phyloP scores from a whole-genome alignment of 768 basidiomycete genomes.

The Sistotremastrum niveocremeum region DNA sequence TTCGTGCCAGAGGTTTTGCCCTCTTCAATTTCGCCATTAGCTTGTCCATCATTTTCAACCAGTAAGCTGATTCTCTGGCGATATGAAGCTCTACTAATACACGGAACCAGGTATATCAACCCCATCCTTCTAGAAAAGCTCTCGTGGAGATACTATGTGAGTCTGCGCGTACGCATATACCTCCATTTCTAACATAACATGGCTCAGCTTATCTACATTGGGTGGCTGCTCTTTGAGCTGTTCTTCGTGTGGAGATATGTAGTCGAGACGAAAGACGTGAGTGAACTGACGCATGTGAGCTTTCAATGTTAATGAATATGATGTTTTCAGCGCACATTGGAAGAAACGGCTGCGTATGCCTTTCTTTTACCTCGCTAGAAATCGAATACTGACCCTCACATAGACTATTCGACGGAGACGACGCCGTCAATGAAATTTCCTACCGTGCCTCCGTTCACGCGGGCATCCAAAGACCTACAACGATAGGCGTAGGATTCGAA shows the following conservation, averaged over 20 bases:
- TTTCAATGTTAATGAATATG: background rate
- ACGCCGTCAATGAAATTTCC: slow-evolving; percentile 5
- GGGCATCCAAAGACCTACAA: no score
- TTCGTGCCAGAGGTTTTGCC: slow-evolving; percentile 27
- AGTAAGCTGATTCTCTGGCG: slow-evolving; percentile 18
- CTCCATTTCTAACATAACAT: background rate
- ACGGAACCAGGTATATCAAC: slow-evolving; percentile 18
- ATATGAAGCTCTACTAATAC: slow-evolving; percentile 14
- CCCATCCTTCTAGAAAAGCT: slow-evolving; percentile 19
- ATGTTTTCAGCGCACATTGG: slow-evolving; percentile 15
- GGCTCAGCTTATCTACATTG: background rate
- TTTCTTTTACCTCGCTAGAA: background rate
- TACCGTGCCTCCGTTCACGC: no score
- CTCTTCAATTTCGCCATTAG: slow-evolving; percentile 27
- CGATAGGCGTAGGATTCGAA: no score
- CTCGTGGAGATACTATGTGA: slow-evolving; percentile 3
- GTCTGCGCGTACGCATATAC: background rate
- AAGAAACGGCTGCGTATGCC: slow-evolving; percentile 21
- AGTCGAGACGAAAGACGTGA: background rate
- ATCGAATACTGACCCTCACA: background rate
- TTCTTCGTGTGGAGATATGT: background rate
- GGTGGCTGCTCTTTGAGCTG: slow-evolving; percentile 8
- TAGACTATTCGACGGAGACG: slow-evolving; percentile 21
- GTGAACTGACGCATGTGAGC: background rate
- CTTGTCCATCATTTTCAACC: slow-evolving; percentile 30